Evolutionary conservation across 2,329 filamentous ascomycete genomes (phyloP).

Genomic region (Curvularia eragrostidis): DNA sequence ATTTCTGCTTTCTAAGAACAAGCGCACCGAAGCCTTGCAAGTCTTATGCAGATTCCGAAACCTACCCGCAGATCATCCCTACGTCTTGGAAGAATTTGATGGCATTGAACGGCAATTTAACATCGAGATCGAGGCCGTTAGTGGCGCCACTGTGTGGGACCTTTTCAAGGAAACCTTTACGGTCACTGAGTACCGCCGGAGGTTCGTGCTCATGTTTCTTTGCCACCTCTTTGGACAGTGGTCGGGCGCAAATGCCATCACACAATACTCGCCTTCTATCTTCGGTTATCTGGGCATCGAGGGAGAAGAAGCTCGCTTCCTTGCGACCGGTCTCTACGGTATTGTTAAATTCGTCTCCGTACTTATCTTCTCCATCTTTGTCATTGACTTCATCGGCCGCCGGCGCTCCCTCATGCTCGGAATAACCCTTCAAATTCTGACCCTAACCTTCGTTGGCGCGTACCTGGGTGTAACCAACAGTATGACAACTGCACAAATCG

Average conservation of each 20-base stretch:
- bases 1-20: background rate
- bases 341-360: background rate
- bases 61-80: background rate
- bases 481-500: background rate
- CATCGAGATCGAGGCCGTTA: background rate
- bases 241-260: background rate
- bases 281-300: background rate
- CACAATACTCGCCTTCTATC: background rate
- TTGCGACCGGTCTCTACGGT: background rate
- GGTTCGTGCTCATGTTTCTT: background rate
- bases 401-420: background rate
- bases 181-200: background rate
- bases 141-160: background rate
- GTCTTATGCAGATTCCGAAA: background rate
- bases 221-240: background rate
- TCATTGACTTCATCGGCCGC: background rate
- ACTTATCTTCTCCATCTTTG: background rate
- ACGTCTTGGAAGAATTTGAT: background rate
- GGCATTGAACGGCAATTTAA: background rate
- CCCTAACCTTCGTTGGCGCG: background rate
- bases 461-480: background rate
- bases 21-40: background rate
- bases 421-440: background rate
- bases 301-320: background rate
- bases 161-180: conserved; percentile 1